phyloP scores from a whole-genome alignment of 2,329 filamentous ascomycete genomes.

The Tolypocladium ovalisporum region DNA sequence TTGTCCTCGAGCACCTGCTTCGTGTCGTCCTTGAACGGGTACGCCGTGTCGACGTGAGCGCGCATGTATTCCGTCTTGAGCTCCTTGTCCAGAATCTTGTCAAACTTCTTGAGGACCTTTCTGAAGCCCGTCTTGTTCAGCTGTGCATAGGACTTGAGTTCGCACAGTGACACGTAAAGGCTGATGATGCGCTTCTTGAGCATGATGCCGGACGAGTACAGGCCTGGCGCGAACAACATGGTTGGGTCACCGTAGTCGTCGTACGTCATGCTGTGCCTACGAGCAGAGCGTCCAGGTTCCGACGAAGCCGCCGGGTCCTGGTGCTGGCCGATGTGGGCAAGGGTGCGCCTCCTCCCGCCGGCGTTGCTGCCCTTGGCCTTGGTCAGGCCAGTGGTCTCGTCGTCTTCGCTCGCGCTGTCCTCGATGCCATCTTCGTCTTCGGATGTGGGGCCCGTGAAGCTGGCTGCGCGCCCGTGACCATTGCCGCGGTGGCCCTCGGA shows the following conservation, averaged over 20 bases:
- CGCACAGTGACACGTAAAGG: conserved; percentile 85
- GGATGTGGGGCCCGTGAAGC: conserved; percentile 31
- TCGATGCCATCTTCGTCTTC: conserved; percentile 43
- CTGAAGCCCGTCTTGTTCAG: conserved; percentile 94
- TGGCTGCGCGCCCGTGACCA: conserved; percentile 17
- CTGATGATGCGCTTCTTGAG: conserved; percentile 85
- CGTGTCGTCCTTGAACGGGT: conserved; percentile 69
- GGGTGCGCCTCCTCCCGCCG: conserved; percentile 24
- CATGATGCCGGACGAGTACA: conserved; percentile 61
- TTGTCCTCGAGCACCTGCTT: conserved; percentile 59
- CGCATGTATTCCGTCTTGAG: conserved; percentile 70
- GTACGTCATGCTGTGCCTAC: conserved; percentile 56
- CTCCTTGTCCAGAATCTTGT: conserved; percentile 83
- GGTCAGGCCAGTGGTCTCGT: conserved; percentile 46
- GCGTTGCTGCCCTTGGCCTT: conserved; percentile 29
- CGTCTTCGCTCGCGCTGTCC: conserved; percentile 53
- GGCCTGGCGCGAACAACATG: conserved; percentile 50
- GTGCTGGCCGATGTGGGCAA: conserved; percentile 24
- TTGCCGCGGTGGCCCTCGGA: conserved; percentile 13
- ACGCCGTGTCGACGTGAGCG: conserved; percentile 61
- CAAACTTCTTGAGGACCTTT: conserved; percentile 96
- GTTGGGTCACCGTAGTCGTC: conserved; percentile 73
- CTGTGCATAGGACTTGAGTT: conserved; percentile 91
- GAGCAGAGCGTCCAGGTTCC: conserved; percentile 42
- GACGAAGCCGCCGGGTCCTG: conserved; percentile 53